Evolutionary conservation across 768 basidiomycete species (phyloP).

Genomic region (Pleurotus giganteus): DNA sequence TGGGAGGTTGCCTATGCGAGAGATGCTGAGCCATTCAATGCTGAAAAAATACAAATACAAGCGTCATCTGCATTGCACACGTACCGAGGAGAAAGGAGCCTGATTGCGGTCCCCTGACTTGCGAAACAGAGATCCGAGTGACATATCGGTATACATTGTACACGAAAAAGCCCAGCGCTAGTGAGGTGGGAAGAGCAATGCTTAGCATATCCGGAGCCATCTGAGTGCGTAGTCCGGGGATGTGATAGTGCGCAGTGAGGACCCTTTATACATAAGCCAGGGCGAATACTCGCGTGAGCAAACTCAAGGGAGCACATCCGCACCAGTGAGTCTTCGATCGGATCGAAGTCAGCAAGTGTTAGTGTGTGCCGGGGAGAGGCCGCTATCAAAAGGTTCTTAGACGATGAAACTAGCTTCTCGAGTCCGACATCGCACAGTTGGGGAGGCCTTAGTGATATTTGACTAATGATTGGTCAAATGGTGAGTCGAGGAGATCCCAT

Average conservation of each 20-base stretch:
- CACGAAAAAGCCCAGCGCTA: neutral
- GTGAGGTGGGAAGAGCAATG: neutral
- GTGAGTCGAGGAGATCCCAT: neutral
- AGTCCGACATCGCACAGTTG: neutral
- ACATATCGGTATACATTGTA: conserved; percentile 22
- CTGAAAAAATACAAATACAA: too few relatives aligned
- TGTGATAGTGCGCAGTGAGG: too few relatives aligned
- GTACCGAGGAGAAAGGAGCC: conserved; percentile 34
- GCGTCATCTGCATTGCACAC: neutral
- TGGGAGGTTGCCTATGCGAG: conserved; percentile 6
- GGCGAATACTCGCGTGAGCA: too few relatives aligned
- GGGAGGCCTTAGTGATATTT: neutral
- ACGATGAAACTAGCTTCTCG: too few relatives aligned
- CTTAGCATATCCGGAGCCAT: neutral
- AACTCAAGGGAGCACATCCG: too few relatives aligned
- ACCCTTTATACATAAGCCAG: too few relatives aligned
- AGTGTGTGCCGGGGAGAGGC: neutral
- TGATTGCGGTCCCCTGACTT: conserved; percentile 21
- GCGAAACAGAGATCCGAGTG: conserved; percentile 25
- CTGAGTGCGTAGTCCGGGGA: neutral
- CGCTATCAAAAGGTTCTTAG: neutral
- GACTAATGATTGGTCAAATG: neutral
- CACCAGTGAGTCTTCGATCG: neutral
- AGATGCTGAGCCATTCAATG: neutral
- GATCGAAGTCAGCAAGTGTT: neutral